These are phyloP conservation scores for Angophora floribunda DNA, from an alignment of 345 rosid species.

Conservation along the genomic window DNA sequence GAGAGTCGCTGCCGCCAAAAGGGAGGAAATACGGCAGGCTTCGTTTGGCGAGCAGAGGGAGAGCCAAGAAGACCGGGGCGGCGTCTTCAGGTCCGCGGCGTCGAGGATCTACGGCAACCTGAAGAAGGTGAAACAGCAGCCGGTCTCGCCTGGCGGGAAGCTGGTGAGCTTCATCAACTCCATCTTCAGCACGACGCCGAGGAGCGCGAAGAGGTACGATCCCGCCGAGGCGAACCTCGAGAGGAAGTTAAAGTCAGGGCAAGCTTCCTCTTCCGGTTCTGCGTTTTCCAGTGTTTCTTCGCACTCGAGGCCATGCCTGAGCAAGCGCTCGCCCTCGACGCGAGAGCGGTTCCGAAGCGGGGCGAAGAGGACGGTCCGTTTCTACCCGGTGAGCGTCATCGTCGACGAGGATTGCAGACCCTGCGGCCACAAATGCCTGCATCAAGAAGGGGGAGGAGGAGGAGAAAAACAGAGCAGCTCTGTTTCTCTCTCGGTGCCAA, in stretches of 20 bases:
- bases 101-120: conserved; percentile 35
- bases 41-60: conserved; percentile 34
- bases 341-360: conserved; percentile 44
- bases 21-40: conserved; percentile 5
- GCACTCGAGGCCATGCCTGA: conserved; percentile 62
- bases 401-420: conserved; percentile 51
- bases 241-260: conserved; percentile 24
- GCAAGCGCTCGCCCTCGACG: conserved; percentile 42
- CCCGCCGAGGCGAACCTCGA: neutral
- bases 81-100: conserved; percentile 30
- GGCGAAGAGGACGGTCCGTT: conserved; percentile 50
- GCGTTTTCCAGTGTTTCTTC: conserved; percentile 73
- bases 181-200: conserved; percentile 34
- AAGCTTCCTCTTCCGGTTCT: conserved; percentile 17
- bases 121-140: conserved; percentile 65
- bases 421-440: conserved; percentile 31
- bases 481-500: conserved; percentile 26
- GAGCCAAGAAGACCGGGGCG: conserved; percentile 2
- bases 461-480: conserved; percentile 1
- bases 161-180: conserved; percentile 62
- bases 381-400: conserved; percentile 58
- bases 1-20: conserved; percentile 12
- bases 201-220: neutral
- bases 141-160: conserved; percentile 75
- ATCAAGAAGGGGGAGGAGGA: neutral